A percentile compares a stretch with the other conserved stretches of the same genome.
These are phyloP conservation scores for Solanum piurae DNA, from an alignment of 257 asterid species.

Conservation along the genomic window DNA sequence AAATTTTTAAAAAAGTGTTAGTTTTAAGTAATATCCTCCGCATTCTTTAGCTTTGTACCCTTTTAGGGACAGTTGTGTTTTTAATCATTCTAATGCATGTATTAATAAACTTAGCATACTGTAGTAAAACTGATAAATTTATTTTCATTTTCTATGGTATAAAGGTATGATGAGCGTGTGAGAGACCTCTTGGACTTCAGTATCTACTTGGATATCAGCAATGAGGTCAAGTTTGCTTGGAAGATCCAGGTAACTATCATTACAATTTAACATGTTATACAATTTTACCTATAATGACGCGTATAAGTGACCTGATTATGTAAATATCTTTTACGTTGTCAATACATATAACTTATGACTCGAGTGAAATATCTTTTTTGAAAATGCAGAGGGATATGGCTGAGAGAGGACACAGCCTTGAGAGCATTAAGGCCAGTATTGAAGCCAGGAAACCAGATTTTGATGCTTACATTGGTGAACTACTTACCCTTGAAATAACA, in stretches of 20 bases:
- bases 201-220: slow-evolving; percentile 89
- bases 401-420: slow-evolving; percentile 98
- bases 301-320: not conserved
- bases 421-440: slow-evolving; percentile 94
- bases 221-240: slow-evolving; percentile 98
- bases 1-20: rapidly evolving
- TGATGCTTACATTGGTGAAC: slow-evolving; percentile 87
- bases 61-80: not conserved
- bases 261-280: not conserved
- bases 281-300: not conserved
- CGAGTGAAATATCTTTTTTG: not conserved
- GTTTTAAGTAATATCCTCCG: rapidly evolving
- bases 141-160: not conserved
- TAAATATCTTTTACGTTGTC: not conserved
- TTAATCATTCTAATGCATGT: not conserved
- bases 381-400: slow-evolving; percentile 94
- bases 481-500: not conserved
- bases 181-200: slow-evolving; percentile 97
- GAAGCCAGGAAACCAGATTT: slow-evolving; percentile 94
- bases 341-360: not conserved
- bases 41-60: not conserved
- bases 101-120: not conserved
- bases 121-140: not conserved
- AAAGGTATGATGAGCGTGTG: slow-evolving; percentile 85
- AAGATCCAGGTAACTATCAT: slow-evolving; percentile 29